Evolutionary conservation across 1,284 basidiomycete species (phyloP), one percentile per base, ranked within the genome.

Genomic region (Cryptococcus sp.): DNA sequence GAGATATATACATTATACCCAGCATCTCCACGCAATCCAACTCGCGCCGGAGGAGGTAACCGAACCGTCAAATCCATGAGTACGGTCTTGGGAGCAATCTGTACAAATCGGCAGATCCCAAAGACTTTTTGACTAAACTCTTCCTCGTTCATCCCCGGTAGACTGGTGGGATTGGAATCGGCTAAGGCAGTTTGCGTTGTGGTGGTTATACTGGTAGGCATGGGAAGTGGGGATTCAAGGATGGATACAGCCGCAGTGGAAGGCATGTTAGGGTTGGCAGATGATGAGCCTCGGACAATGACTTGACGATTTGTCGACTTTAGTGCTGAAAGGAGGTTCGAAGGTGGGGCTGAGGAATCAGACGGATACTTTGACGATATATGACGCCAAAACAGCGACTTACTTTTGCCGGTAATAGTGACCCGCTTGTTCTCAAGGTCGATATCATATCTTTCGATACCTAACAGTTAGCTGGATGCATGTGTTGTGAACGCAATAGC

Each of bases 271-370:
- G 62, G 51, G 25, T 56, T 53, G 32, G 63, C 60, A 1, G 69
- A 58, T 2, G 67, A 67, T 7, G 73, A 56, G 31, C 76, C 76
- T 13, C 75, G 64, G 39, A 76, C 75, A n/a, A 77, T 67, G 19
- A 75, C 73, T 63, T 77, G 76, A 32, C 75, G 70, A 21, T 73
- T 59, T 2, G 75, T 76, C 9, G 64, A 62, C 54, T 75, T 76
- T 31, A 77, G 65, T 3, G 74, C 75, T 7, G 66, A 54, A 16
- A 70, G 63, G 19, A 77, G 67, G 18, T 66, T 62, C 9, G 75
- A 76, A 3, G 76, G 76, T 2, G 76, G 71, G 19, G 74, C 72
- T 72, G 10, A 31, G 13, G 37, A 4, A 22, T 44, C 23, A 46
- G 31, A 18, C n/a, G 4, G 24, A 32, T 28, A n/a, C 28, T 41